phyloP scores from a whole-genome alignment of 371 early-diverging fungal species.

The Mortierella sp. region DNA sequence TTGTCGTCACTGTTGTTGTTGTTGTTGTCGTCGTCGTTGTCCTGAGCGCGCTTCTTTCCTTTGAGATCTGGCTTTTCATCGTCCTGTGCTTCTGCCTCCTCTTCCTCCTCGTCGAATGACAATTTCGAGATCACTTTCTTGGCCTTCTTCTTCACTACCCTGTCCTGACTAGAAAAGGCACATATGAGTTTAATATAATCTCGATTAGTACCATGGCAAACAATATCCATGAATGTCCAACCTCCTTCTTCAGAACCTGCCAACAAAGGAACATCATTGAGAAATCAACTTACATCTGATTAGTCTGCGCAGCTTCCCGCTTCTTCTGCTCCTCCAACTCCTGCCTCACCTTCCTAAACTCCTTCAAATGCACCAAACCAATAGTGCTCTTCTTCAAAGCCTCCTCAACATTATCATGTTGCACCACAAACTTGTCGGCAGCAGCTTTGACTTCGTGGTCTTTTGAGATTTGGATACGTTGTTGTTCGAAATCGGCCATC shows the following conservation, averaged over 20 bases:
- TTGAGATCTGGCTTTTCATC: constrained; percentile 27
- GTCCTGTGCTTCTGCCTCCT: constrained; percentile 62
- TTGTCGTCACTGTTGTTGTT: constrained; percentile 30
- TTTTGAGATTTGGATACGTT: constrained; percentile 84
- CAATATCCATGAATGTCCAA: background rate
- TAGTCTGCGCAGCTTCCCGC: constrained; percentile 82
- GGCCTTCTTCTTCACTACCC: constrained; percentile 73
- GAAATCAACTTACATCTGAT: constrained; percentile 29
- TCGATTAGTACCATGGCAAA: background rate
- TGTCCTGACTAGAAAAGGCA: constrained; percentile 57
- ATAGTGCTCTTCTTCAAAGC: constrained; percentile 91
- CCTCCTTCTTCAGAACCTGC: background rate
- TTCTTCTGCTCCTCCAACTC: constrained; percentile 86
- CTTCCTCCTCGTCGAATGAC: constrained; percentile 79
- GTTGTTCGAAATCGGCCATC: constrained; percentile 80
- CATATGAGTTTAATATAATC: background rate
- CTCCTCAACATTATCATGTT: constrained; percentile 83
- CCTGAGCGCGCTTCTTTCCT: constrained; percentile 21
- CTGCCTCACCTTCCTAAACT: constrained; percentile 89
- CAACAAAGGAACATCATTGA: background rate
- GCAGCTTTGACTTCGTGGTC: constrained; percentile 84
- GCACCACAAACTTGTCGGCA: constrained; percentile 86
- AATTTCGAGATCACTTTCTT: constrained; percentile 74
- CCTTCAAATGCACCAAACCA: constrained; percentile 90
- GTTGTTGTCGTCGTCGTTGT: constrained; percentile 45